Evolutionary conservation across 2,329 filamentous ascomycete species (phyloP).

Genomic region (Penicillium sp.): DNA sequence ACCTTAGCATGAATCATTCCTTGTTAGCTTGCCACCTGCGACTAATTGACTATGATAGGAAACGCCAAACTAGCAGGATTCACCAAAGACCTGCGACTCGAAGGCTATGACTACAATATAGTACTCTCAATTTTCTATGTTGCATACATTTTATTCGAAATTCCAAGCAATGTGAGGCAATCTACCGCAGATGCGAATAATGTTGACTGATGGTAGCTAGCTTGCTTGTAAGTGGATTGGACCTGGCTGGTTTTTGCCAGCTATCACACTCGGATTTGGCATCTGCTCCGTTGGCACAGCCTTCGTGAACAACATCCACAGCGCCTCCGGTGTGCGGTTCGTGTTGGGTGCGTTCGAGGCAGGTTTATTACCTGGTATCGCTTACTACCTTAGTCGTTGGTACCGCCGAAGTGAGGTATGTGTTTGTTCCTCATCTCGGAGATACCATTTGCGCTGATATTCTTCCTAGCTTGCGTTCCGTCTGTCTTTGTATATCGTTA

Average conservation of each 20-base stretch:
- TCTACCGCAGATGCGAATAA: not conserved
- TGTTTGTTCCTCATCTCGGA: not conserved
- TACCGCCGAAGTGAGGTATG: slow-evolving; percentile 64
- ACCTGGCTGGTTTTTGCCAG: slow-evolving; percentile 70
- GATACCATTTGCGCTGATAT: not conserved
- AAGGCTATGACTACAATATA: slow-evolving; percentile 67
- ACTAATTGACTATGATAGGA: slow-evolving; percentile 42
- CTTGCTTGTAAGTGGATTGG: slow-evolving; percentile 70
- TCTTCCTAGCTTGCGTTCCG: slow-evolving; percentile 57
- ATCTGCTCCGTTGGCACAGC: slow-evolving; percentile 65
- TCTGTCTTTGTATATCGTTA: slow-evolving; percentile 68
- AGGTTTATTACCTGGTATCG: slow-evolving; percentile 72
- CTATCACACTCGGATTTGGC: slow-evolving; percentile 63
- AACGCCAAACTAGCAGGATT: slow-evolving; percentile 68
- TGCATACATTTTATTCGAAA: slow-evolving; percentile 71
- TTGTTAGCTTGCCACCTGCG: not conserved
- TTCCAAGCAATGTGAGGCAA: slow-evolving; percentile 57
- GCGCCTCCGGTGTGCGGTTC: slow-evolving; percentile 64
- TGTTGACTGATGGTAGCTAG: not conserved
- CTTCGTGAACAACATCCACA: slow-evolving; percentile 59
- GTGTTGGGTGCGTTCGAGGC: slow-evolving; percentile 70
- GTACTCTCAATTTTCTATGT: slow-evolving; percentile 71
- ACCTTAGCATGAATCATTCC: not conserved
- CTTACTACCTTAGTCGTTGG: slow-evolving; percentile 72
- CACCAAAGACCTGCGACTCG: slow-evolving; percentile 61